Base-by-base conservation (phyloP, 371 early-diverging fungal species). In the Mucor piriformis region DNA sequence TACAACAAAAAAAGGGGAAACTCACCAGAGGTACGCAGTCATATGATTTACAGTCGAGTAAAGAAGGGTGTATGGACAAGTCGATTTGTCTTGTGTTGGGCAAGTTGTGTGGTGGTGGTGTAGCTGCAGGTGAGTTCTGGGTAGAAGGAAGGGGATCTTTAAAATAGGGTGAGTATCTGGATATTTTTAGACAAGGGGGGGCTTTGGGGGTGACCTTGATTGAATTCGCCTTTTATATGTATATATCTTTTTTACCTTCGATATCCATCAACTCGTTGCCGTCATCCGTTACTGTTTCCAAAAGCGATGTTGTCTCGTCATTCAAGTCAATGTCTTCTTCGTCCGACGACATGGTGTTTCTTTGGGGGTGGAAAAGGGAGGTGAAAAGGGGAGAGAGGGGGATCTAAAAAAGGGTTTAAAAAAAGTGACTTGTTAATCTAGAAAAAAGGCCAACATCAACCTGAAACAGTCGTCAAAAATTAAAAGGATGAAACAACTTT, bases 11-110 rank as follows among this genome's bases (percentile, higher is more conserved):
- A 50, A 50, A 16, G 2, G 32, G 10, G n/a, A 38, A 46, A 2
- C 18, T 70, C 80, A 82, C 86, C 32, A 66, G 65, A 35, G 86
- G 86, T 35, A 84, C 74, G 55, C 81, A 81, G 34, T 86, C 86
- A 57, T 83, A 83, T 0, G 79, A 67, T 57, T 64, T 65, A 67
- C 83, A 84, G 20, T 69, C 72, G 13, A 73, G 49, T 12, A 71
- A 56, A 56, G 73, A 58, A 15, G 77, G 76, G 47, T 82, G 70
- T 4, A 82, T 50, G 3, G 33, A 44, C 27, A 76, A 56, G 46
- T 81, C 68, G 13, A 70, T 58, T 52, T 57, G 67, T 66, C 70
- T 59, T 21, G 74, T 63, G 46, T 68, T 48, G 24, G 53, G 52
- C 13, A 57, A 27, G 8, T 40, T 54, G 35, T 50, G 61, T 6